Conservation (phyloP, 371 early-diverging fungal species). For the Blastocladiella emersonii region DNA sequence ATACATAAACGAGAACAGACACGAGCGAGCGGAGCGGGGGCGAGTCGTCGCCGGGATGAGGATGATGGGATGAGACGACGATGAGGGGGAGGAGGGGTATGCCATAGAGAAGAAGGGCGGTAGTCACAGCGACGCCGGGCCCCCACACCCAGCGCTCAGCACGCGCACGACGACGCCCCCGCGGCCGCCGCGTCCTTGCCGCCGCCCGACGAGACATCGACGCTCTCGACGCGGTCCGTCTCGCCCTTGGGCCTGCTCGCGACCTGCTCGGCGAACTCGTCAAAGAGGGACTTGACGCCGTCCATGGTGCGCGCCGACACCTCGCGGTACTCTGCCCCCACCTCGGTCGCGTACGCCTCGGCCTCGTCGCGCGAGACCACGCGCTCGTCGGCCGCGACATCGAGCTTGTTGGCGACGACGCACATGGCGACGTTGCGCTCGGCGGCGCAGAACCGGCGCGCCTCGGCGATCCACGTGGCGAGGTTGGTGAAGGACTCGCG, state of each 20-base stretch:
- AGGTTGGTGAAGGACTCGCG: slow-evolving; percentile 85
- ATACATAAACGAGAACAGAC: no score
- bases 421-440: slow-evolving; percentile 78
- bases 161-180: neutral
- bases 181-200: neutral
- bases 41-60: no score
- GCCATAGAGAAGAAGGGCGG: no score
- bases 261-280: neutral
- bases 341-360: slow-evolving; percentile 62
- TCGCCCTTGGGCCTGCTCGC: neutral
- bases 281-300: neutral
- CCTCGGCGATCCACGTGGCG: slow-evolving; percentile 84
- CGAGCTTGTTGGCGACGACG: slow-evolving; percentile 93
- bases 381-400: slow-evolving; percentile 59
- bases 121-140: no score
- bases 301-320: neutral
- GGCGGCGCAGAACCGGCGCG: slow-evolving; percentile 77
- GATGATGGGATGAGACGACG: no score
- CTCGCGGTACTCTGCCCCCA: neutral
- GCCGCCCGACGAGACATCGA: neutral
- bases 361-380: slow-evolving; percentile 80
- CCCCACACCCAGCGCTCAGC: neutral
- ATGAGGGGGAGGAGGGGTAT: no score
- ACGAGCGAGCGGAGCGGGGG: no score
- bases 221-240: neutral